Percentiles rank a stretch among this genome's conserved stretches.
Conservation (phyloP, 768 basidiomycete genomes). For the Serendipita indica region DNA sequence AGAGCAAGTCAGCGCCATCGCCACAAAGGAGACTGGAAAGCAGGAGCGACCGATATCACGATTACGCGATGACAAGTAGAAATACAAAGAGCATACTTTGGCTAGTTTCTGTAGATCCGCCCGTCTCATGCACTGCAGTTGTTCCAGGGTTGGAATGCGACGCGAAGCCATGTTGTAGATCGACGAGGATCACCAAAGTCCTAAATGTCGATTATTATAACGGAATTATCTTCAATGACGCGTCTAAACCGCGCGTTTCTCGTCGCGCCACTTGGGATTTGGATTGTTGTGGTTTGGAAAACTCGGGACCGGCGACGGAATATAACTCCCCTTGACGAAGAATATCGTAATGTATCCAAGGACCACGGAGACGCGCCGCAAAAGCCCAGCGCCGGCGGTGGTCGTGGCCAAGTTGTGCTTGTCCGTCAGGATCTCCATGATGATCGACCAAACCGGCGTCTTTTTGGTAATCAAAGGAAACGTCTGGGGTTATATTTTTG, state of each 20-base stretch:
- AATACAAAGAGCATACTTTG: conserved; percentile 33
- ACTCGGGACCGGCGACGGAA: no score
- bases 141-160: conserved; percentile 16
- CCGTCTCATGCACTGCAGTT: conserved; percentile 40
- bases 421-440: no score
- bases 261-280: background rate
- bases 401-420: no score
- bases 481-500: no score
- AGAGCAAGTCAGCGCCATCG: background rate
- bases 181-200: background rate
- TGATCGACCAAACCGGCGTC: no score
- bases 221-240: background rate
- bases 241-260: background rate
- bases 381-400: no score
- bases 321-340: no score
- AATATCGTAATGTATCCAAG: no score
- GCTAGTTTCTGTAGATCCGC: conserved; percentile 41
- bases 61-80: conserved; percentile 8
- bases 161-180: background rate
- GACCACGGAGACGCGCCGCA: no score
- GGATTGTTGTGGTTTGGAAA: background rate
- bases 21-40: conserved; percentile 3
- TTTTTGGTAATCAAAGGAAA: no score
- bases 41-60: background rate
- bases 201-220: background rate